Evolutionary conservation across 139 green algal species (phyloP).

Genomic region (Nannochloris sp.): DNA sequence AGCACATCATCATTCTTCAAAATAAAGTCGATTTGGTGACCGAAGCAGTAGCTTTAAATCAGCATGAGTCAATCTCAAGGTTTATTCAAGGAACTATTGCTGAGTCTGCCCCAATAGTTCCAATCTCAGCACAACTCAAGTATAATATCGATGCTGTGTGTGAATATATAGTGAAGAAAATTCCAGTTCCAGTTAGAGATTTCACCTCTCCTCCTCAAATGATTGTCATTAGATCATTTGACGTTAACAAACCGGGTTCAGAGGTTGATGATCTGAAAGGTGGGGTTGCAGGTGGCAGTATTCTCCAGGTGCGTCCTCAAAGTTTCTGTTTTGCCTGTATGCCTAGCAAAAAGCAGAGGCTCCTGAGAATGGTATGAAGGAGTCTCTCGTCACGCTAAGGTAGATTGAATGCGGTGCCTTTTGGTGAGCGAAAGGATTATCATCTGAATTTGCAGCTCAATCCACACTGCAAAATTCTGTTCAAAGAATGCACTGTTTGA

Average conservation of each 20-base stretch:
- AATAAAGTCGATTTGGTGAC: conserved; percentile 89
- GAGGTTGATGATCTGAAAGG: conserved; percentile 95
- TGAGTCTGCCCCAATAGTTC: conserved; percentile 90
- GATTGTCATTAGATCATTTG: conserved; percentile 99
- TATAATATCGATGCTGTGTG: conserved; percentile 99
- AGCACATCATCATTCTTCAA: conserved; percentile 92
- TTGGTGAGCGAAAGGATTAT: conserved; percentile 21
- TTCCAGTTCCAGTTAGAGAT: conserved; percentile 83
- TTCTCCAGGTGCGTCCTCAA: conserved; percentile 69
- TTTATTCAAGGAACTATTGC: conserved; percentile 95
- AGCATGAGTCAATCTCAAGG: conserved; percentile 89
- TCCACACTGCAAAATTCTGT: conserved; percentile 24
- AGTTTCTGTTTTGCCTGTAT: background rate
- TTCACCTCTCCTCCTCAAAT: conserved; percentile 93
- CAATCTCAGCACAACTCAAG: conserved; percentile 97
- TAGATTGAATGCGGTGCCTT: conserved; percentile 14
- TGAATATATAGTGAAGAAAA: conserved; percentile 95
- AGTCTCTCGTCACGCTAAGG: conserved; percentile 33
- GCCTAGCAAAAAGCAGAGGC: conserved; percentile 36
- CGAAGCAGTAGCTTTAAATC: conserved; percentile 77
- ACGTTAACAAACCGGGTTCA: conserved; percentile 98
- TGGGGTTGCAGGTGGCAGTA: conserved; percentile 90
- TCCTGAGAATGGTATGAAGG: conserved; percentile 25
- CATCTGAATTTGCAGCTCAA: conserved; percentile 25
- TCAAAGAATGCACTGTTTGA: background rate